Conservation (phyloP, 2,329 filamentous ascomycete genomes). For the Raffaelea ambrosiae region DNA sequence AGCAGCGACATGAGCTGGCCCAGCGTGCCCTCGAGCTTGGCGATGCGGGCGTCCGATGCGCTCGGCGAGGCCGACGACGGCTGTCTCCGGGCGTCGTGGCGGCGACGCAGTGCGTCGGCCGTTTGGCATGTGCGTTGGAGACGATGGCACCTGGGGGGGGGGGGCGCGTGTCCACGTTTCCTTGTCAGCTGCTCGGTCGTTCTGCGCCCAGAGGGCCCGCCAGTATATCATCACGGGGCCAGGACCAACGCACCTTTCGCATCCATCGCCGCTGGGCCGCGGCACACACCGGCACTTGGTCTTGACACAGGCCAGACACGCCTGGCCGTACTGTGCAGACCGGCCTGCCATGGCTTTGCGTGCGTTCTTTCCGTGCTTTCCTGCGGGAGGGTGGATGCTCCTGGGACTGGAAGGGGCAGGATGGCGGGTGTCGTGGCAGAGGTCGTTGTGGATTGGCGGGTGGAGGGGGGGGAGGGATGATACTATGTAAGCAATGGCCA, state of each 20-base stretch:
- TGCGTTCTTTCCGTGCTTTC: too few species aligned
- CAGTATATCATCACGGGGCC: too few species aligned
- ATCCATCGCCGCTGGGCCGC: constrained; percentile 4
- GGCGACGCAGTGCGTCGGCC: constrained; percentile 23
- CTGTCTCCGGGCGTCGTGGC: constrained; percentile 15
- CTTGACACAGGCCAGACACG: constrained; percentile 8
- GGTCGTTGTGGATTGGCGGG: too few species aligned
- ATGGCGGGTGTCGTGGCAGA: too few species aligned
- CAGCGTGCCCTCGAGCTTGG: constrained; percentile 21
- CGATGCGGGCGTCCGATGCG: constrained; percentile 21
- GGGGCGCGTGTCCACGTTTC: too few species aligned
- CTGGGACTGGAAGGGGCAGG: too few species aligned
- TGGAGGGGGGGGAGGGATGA: too few species aligned
- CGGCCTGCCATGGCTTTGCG: not conserved
- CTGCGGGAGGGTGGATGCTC: too few species aligned
- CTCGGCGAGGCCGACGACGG: constrained; percentile 3
- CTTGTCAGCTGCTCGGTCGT: not conserved
- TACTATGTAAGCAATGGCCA: too few species aligned
- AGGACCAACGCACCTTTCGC: constrained; percentile 6
- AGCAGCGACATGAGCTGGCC: constrained; percentile 17
- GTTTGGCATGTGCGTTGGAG: constrained; percentile 24
- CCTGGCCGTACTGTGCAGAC: constrained; percentile 5
- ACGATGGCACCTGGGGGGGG: constrained; percentile 20
- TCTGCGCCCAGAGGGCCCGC: too few species aligned
- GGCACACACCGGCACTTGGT: constrained; percentile 9